Conservation (phyloP, 441 rosid species). For the Breynia disticha region DNA sequence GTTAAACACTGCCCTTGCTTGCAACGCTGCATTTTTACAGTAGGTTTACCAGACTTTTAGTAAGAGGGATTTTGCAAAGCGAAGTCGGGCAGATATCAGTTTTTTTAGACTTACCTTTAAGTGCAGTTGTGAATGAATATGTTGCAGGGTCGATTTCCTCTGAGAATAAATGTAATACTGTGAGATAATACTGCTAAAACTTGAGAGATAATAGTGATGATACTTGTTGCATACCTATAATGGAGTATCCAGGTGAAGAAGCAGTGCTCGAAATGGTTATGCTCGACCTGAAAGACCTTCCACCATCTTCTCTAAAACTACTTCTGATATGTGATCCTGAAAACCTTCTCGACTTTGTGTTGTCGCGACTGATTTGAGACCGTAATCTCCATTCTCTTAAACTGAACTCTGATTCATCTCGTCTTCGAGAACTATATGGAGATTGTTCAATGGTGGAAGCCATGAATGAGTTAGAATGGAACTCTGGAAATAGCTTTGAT, state of each 20-base stretch:
- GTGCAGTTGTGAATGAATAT: conserved; percentile 78
- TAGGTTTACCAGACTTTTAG: too few species aligned
- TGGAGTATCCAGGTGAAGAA: conserved; percentile 89
- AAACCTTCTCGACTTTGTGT: conserved; percentile 67
- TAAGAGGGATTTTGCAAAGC: too few species aligned
- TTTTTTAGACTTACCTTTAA: conserved; percentile 36
- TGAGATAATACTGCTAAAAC: too few species aligned
- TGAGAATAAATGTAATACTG: conserved; percentile 17
- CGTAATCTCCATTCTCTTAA: conserved; percentile 58
- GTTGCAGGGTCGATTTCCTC: conserved; percentile 90
- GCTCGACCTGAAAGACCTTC: conserved; percentile 52
- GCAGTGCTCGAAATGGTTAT: conserved; percentile 77
- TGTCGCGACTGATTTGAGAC: conserved; percentile 50
- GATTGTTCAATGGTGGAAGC: conserved; percentile 23
- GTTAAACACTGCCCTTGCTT: conserved; percentile 51
- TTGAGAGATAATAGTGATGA: too few species aligned
- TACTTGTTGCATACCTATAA: conserved; percentile 32
- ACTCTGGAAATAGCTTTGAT: too few species aligned
- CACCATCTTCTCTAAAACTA: conserved; percentile 68
- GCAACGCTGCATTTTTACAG: conserved; percentile 81
- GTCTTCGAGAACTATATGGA: conserved; percentile 15
- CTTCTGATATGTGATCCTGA: conserved; percentile 78
- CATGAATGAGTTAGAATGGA: too few species aligned
- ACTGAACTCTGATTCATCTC: conserved; percentile 46
- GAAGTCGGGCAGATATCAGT: too few species aligned